Evolutionary conservation across 805 yeast genomes (phyloP).

Genomic region (Yarrowia bubula): DNA sequence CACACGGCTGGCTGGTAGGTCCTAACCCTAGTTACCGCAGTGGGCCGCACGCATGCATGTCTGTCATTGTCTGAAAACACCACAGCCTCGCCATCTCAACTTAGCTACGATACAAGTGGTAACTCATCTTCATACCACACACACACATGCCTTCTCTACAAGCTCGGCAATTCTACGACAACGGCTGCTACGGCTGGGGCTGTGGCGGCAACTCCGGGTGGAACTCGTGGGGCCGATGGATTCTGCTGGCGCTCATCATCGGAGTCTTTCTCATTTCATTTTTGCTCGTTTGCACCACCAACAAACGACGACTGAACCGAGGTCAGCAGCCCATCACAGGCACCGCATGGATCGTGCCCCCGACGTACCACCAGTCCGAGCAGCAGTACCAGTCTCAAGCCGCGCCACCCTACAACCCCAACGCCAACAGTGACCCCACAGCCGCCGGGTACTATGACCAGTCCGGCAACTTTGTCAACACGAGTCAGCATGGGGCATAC

Average conservation of each 20-base stretch:
- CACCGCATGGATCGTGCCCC: slow-evolving; percentile 86
- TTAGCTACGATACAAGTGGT: slow-evolving; percentile 42
- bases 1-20: neutral
- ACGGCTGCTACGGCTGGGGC: slow-evolving; percentile 27
- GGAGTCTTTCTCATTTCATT: slow-evolving; percentile 32
- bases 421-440: slow-evolving; percentile 45
- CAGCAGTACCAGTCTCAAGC: slow-evolving; percentile 45
- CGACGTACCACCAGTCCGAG: slow-evolving; percentile 60
- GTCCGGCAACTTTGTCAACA: slow-evolving; percentile 46
- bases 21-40: neutral
- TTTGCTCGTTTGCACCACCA: slow-evolving; percentile 33
- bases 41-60: neutral
- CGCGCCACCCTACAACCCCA: slow-evolving; percentile 39
- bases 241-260: slow-evolving; percentile 37
- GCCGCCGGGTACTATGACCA: slow-evolving; percentile 69
- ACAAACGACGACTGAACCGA: slow-evolving; percentile 34
- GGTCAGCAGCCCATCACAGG: slow-evolving; percentile 64
- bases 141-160: slow-evolving; percentile 12
- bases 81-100: slow-evolving; percentile 13
- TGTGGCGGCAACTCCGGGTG: slow-evolving; percentile 33
- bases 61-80: slow-evolving; percentile 5
- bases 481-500: neutral
- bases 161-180: slow-evolving; percentile 20
- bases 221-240: slow-evolving; percentile 42
- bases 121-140: slow-evolving; percentile 43